Percentiles rank a stretch among this genome's conserved stretches.
These are phyloP conservation scores for Cyamopsis tetragonoloba DNA, from an alignment of 306 rosid genomes.

Conservation along the genomic window DNA sequence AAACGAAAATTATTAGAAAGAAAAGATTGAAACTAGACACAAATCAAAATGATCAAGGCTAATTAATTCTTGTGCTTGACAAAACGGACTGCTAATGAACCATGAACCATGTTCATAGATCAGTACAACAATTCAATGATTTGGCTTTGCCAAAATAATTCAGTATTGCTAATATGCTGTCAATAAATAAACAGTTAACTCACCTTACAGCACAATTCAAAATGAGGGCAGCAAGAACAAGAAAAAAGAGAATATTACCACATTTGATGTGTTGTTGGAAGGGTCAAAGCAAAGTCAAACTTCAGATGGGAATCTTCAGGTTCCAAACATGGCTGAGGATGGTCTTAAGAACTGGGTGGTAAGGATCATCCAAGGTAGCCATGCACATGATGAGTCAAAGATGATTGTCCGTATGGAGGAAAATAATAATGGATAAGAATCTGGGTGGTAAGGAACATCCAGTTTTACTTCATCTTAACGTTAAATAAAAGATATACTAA, in stretches of 20 bases:
- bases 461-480: too few species aligned
- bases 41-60: not conserved
- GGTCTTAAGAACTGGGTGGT: conserved; percentile 51
- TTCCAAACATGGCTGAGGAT: conserved; percentile 32
- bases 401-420: conserved; percentile 40
- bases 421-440: conserved; percentile 51
- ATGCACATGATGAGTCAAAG: conserved; percentile 35
- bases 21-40: not conserved
- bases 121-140: not conserved
- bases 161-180: not conserved
- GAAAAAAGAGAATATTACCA: not conserved
- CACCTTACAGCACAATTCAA: not conserved
- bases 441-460: too few species aligned
- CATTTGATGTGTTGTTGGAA: conserved; percentile 27
- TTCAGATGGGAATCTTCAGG: conserved; percentile 39
- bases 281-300: conserved; percentile 35
- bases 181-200: not conserved
- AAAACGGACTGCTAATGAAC: not conserved
- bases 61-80: not conserved
- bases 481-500: too few species aligned
- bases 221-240: not conserved
- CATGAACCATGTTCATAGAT: not conserved
- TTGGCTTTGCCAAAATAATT: not conserved
- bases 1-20: not conserved
- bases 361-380: conserved; percentile 32